Base-by-base conservation (phyloP, 208 protist species). In the Herpetomonas samuelpessoai region DNA sequence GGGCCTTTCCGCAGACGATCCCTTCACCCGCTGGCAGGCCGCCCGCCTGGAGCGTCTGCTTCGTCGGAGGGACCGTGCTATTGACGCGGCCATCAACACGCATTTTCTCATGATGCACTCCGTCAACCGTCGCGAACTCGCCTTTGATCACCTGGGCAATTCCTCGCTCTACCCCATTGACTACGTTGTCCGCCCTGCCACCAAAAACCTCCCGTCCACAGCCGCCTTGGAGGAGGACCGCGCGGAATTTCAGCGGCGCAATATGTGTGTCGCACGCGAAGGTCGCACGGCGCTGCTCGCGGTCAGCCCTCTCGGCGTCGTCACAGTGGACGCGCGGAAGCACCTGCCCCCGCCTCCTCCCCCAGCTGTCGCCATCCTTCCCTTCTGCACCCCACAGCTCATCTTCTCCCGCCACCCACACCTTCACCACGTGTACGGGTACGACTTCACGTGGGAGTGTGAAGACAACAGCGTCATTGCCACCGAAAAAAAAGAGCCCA, bases 341-440 rank as follows among this genome's bases (percentile, higher is more conserved):
- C 24, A 57, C 18, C 41, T 74, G 27, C 74, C 74, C 2, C 47
- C 65, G 4, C 74, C 74, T 16, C 66, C 73, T 2, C 38, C 74
- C 1, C 76, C 83, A 24, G 80, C 80, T n/a, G 69, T 83, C 38
- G 85, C 65, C 0, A 79, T 92, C 51, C 51, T 95, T 18, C 71
- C 81, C 10, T 88, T 92, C 66, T 95, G 88, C 49, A 46, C 75
- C 3, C 58, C 76, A 19, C 59, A 76, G 25, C 91, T 82, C 64
- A 56, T 76, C 60, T 95, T 92, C 62, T 83, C 86, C 0, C 82
- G 85, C 12, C 86, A 88, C 66, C 77, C 83, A 12, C 70, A 84
- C 65, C 71, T 95, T 19, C 26, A 77, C 62, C 49, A 44, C 18
- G 51, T 72, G 54, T 90, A 87, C 52, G 63, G 71, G 41, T 93